Evolutionary conservation across 305 asterid species (phyloP), one percentile per base, ranked within the genome.

Genomic region (Solanum hybrid): DNA sequence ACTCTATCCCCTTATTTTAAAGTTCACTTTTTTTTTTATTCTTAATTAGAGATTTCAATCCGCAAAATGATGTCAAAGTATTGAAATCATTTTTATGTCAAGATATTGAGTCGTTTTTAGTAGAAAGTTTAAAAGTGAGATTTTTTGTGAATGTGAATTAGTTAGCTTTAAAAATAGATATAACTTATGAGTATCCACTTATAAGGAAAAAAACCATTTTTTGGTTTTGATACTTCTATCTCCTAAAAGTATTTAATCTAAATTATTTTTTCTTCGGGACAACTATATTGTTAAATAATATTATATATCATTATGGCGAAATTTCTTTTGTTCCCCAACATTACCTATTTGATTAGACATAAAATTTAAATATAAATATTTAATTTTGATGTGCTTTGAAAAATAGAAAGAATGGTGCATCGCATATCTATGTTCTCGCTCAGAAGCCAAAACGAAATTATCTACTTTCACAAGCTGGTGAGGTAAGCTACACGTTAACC

Each of bases 11-110:
- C 1, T 24, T 8, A 65, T 65, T 65, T 65, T 3, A 24, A 4
- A 24, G 3, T 70, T n/a, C 3, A 0, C 7, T 0, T 2, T 17
- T 57, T 15, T 51, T 57, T 57, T 22, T 0, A 1, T 22, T 22
- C 12, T 65, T 65, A 65, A 65, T 65, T 1, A 22, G 27, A 8
- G 1, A 22, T 65, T 65, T 65, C 2, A 8, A 3, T 65, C 9
- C 12, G 2, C 4, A 1, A 31, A 31, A 31, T 31, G 32, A 31
- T 20, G 24, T 22, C 2, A 22, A 3, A 7, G 2, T 61, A 20
- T 22, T 61, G 4, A 61, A 22, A 22, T 22, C 1, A 7, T 20
- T 61, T 61, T 61, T 61, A 20, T 3, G 2, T 7, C n/a, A 51
- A 51, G n/a, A 51, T 15, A 57, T 57, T 17, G 4, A 17, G 24